These are phyloP conservation scores for Gynandropsis gynandra DNA, from an alignment of 345 rosid species.

Conservation along the genomic window DNA sequence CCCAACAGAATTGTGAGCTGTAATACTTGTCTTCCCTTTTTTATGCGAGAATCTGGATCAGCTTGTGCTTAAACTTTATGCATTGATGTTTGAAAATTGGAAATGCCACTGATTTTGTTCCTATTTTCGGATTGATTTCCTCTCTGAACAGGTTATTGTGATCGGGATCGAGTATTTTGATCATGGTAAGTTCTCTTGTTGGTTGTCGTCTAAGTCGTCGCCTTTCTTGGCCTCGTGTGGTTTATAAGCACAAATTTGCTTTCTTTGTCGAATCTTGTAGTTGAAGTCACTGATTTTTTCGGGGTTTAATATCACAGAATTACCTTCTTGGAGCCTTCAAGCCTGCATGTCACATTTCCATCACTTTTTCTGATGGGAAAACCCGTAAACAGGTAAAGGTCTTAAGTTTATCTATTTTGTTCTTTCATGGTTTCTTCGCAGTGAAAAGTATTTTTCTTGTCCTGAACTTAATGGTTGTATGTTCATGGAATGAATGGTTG, in stretches of 20 bases:
- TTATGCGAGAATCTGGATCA: neutral
- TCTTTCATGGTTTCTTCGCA: neutral
- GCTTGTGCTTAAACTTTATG: slow-evolving; percentile 2
- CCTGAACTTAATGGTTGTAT: neutral
- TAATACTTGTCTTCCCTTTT: neutral
- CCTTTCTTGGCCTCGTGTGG: neutral
- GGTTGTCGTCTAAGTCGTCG: neutral
- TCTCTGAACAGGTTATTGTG: slow-evolving; percentile 13
- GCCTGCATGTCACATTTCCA: slow-evolving; percentile 71
- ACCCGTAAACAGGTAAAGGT: slow-evolving; percentile 66
- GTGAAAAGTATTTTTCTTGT: neutral
- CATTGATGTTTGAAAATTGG: slow-evolving; percentile 8
- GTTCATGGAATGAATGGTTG: neutral
- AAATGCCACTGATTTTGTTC: slow-evolving; percentile 16
- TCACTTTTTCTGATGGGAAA: slow-evolving; percentile 72
- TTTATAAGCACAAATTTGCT: neutral
- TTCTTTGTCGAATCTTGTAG: neutral
- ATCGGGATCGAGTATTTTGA: slow-evolving; percentile 13
- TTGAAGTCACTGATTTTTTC: neutral
- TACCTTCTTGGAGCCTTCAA: slow-evolving; percentile 94
- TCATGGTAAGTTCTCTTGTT: slow-evolving; percentile 27
- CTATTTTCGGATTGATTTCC: neutral
- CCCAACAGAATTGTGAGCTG: neutral
- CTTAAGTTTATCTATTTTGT: neutral
- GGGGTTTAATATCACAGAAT: slow-evolving; percentile 39